A percentile compares a stretch with the other conserved stretches of the same genome.
Conservation (phyloP, 306 rosid species). For the Fragaria vesca region DNA sequence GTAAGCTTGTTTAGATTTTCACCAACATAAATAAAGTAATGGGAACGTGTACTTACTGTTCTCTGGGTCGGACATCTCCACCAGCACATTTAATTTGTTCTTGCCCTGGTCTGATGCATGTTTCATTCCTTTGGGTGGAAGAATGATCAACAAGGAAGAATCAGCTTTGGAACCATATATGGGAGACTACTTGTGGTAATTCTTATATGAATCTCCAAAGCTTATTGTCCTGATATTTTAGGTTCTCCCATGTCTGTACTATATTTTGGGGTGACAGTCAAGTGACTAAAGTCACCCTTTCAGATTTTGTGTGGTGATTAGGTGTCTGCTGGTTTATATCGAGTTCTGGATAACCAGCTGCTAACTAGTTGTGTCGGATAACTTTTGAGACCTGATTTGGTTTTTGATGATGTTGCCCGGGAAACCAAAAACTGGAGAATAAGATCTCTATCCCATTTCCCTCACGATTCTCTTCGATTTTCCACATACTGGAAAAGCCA, state of each 20-base stretch:
- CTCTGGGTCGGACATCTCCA: not conserved
- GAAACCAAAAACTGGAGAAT: not conserved
- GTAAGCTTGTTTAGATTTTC: not conserved
- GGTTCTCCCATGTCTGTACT: not conserved
- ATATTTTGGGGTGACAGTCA: not conserved
- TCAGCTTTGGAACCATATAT: not conserved
- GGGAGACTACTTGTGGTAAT: slow-evolving; percentile 16
- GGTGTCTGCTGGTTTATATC: not conserved
- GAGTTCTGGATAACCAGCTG: not conserved
- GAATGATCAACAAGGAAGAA: not conserved
- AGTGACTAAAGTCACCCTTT: not conserved
- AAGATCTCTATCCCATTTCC: not conserved
- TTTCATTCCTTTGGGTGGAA: not conserved
- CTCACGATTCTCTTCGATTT: not conserved
- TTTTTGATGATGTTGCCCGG: not conserved
- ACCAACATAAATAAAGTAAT: not conserved
- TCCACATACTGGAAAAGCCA: not conserved
- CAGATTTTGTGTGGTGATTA: not conserved
- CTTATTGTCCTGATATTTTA: not conserved
- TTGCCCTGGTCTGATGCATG: not conserved
- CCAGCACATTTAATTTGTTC: not conserved
- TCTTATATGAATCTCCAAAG: not conserved
- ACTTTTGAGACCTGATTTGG: not conserved
- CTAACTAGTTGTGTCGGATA: not conserved
- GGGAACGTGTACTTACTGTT: not conserved